A percentile compares a stretch with the other conserved stretches of the same genome.
Evolutionary conservation across 2,329 filamentous ascomycete genomes (phyloP).

Genomic region (Beauveria rudraprayagi): DNA sequence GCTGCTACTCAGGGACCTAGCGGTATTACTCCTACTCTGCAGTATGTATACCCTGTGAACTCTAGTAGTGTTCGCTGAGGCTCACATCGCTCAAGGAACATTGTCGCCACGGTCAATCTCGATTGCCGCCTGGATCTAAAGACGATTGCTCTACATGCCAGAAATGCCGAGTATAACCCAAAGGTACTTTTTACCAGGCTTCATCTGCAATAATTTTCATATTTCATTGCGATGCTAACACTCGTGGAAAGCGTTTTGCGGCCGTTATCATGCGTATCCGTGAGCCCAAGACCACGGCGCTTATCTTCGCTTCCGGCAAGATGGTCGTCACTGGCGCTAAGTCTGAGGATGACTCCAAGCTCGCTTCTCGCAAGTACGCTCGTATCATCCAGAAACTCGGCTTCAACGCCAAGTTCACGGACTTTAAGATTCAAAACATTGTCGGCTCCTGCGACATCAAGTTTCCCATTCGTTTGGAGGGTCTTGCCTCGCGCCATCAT

Average conservation of each 20-base stretch:
- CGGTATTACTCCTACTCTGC: slow-evolving; percentile 85
- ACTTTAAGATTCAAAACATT: slow-evolving; percentile 99
- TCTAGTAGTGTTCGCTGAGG: slow-evolving; percentile 33
- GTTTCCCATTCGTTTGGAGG: slow-evolving; percentile 95
- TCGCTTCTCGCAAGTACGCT: slow-evolving; percentile 94
- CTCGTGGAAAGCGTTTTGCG: slow-evolving; percentile 70
- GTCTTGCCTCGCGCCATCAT: slow-evolving; percentile 92
- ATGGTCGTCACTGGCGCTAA: slow-evolving; percentile 99
- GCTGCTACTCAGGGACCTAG: slow-evolving; percentile 73
- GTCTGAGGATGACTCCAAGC: slow-evolving; percentile 94
- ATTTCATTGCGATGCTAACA: slow-evolving; percentile 23
- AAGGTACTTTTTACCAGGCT: slow-evolving; percentile 57
- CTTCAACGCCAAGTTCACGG: slow-evolving; percentile 98
- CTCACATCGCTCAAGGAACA: slow-evolving; percentile 72
- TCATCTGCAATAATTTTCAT: neutral
- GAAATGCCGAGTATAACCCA: slow-evolving; percentile 97
- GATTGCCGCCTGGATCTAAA: slow-evolving; percentile 96
- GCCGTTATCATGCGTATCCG: slow-evolving; percentile 99
- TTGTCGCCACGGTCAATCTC: slow-evolving; percentile 97
- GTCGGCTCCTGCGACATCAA: slow-evolving; percentile 99
- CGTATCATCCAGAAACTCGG: slow-evolving; percentile 99
- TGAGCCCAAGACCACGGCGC: slow-evolving; percentile 93
- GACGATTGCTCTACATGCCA: slow-evolving; percentile 95
- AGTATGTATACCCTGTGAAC: slow-evolving; percentile 67
- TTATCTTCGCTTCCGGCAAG: slow-evolving; percentile 98